Percentiles rank a stretch among this genome's conserved stretches.
Conservation (phyloP, 202 grass and related monocot genomes). For the Carex arenaria region DNA sequence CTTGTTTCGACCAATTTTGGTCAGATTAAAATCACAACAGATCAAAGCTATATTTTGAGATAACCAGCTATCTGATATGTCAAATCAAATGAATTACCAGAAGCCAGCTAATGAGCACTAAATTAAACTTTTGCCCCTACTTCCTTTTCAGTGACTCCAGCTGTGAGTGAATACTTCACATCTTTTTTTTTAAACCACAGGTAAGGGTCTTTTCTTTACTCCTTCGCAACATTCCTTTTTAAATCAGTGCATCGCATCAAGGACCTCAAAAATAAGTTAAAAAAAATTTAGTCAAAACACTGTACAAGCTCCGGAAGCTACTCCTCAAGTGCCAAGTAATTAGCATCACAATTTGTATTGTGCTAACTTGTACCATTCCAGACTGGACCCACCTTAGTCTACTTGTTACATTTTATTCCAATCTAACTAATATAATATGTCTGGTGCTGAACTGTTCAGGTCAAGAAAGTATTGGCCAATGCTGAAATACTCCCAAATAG, state of each 20-base stretch:
- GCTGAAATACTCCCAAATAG: background rate
- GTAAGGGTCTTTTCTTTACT: background rate
- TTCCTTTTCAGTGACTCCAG: background rate
- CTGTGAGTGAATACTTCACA: slow-evolving; percentile 1
- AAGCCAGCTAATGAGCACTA: background rate
- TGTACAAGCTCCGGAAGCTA: background rate
- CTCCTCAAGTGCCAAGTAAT: background rate
- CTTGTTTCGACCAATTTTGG: slow-evolving; percentile 17
- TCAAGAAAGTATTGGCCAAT: background rate
- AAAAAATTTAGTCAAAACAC: background rate
- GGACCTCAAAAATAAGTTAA: slow-evolving; percentile 11
- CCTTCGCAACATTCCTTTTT: slow-evolving; percentile 2
- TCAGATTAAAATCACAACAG: slow-evolving; percentile 10
- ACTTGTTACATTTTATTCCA: background rate
- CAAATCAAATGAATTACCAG: slow-evolving; percentile 1
- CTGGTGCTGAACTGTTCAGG: background rate
- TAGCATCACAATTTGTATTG: background rate
- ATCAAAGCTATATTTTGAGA: slow-evolving; percentile 1
- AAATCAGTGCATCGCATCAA: slow-evolving; percentile 20
- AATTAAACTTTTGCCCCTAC: background rate
- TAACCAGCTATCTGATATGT: slow-evolving; percentile 5
- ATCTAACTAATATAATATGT: background rate
- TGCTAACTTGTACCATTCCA: background rate
- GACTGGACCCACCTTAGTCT: background rate
- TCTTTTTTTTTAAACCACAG: background rate